A percentile compares a stretch with the other conserved stretches of the same genome.
These are phyloP conservation scores for Beta vulgaris DNA, from an alignment of 148 eudicot genomes.

Conservation along the genomic window DNA sequence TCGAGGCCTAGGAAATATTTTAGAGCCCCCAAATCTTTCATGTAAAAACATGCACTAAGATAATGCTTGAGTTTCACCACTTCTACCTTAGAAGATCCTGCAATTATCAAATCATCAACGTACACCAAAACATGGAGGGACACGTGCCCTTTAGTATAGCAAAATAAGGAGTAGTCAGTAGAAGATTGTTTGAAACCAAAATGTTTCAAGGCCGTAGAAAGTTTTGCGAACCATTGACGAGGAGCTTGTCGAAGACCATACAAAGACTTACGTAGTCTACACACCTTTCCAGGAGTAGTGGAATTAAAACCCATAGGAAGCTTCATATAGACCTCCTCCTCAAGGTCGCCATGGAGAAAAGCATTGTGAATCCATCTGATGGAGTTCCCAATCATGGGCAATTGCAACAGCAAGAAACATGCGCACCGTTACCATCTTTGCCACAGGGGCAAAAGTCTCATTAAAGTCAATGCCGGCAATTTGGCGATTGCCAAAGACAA, in stretches of 20 bases:
- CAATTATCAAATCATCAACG: conserved; percentile 1
- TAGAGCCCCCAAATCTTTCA: no score
- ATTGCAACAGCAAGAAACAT: neutral
- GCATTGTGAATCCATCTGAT: neutral
- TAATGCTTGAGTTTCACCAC: neutral
- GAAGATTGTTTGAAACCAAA: neutral
- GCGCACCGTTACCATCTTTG: no score
- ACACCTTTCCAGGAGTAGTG: neutral
- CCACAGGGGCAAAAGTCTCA: no score
- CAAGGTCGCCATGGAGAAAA: no score
- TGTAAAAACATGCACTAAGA: neutral
- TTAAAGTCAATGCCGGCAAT: no score
- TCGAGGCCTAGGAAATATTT: no score
- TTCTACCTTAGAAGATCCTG: neutral
- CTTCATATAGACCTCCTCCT: no score
- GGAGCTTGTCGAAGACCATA: neutral
- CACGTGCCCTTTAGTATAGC: neutral
- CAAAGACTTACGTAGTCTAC: neutral
- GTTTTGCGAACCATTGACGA: neutral
- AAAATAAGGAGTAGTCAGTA: neutral
- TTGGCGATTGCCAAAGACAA: no score
- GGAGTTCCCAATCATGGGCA: neutral
- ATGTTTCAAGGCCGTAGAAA: neutral
- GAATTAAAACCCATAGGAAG: neutral
- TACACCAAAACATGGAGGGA: neutral